phyloP scores from a whole-genome alignment of 441 rosid genomes.

The Erodium chrysanthum region DNA sequence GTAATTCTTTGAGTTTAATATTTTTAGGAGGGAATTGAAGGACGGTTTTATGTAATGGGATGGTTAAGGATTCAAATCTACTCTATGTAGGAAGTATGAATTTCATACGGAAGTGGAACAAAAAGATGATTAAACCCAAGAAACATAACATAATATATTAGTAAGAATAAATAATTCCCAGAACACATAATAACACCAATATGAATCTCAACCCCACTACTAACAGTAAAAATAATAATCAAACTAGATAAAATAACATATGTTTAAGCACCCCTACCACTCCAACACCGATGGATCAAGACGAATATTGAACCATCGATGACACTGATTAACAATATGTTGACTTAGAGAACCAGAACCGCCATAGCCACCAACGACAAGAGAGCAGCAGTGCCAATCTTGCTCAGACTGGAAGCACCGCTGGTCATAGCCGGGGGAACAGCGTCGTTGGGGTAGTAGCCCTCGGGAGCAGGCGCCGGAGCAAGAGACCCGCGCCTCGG shows the following conservation, averaged over 20 bases:
- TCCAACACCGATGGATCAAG: neutral
- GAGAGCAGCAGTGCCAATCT: neutral
- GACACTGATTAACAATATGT: neutral
- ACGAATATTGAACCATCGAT: neutral
- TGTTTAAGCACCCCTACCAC: neutral
- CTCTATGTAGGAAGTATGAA: no score
- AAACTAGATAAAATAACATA: no score
- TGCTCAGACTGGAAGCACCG: neutral
- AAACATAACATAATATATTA: neutral
- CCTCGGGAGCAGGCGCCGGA: constrained; percentile 66
- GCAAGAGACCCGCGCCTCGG: constrained; percentile 33
- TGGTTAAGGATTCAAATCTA: no score
- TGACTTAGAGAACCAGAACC: neutral
- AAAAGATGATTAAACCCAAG: no score
- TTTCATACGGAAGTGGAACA: no score
- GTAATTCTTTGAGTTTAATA: no score
- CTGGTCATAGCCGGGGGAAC: neutral
- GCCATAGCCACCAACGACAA: neutral
- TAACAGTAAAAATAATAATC: no score
- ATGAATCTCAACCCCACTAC: neutral
- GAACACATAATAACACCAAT: neutral
- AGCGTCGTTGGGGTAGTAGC: neutral
- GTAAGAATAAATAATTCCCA: neutral
- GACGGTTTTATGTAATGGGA: no score
- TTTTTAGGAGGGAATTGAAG: no score